Evolutionary conservation across 2,329 filamentous ascomycete species (phyloP).

Genomic region (Nemania serpens): DNA sequence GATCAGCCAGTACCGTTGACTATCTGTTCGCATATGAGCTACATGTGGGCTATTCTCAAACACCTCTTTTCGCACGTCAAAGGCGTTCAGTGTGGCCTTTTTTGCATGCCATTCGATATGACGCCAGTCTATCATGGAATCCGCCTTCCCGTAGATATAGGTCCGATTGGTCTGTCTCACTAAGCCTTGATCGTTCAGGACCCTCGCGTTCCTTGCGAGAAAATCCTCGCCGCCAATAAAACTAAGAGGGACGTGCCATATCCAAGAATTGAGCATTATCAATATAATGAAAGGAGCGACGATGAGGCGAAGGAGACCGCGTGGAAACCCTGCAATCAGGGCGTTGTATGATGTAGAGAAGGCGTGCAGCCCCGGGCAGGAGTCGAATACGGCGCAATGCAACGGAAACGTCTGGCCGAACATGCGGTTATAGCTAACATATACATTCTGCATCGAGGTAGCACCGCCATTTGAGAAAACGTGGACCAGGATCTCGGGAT

Average conservation of each 20-base stretch:
- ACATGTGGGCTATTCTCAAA: slow-evolving; percentile 57
- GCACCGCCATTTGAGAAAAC: slow-evolving; percentile 59
- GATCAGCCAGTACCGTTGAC: slow-evolving; percentile 55
- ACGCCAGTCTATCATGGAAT: slow-evolving; percentile 51
- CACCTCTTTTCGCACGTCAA: slow-evolving; percentile 49
- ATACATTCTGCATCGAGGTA: slow-evolving; percentile 47
- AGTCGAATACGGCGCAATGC: slow-evolving; percentile 53
- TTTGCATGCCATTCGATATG: slow-evolving; percentile 55
- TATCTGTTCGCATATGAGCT: slow-evolving; percentile 52
- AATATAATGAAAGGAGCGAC: slow-evolving; percentile 43
- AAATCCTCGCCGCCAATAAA: slow-evolving; percentile 39
- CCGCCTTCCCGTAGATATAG: slow-evolving; percentile 58
- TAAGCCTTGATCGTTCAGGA: slow-evolving; percentile 45
- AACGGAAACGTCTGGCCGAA: slow-evolving; percentile 44
- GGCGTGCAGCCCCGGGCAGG: slow-evolving; percentile 52
- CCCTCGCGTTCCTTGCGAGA: slow-evolving; percentile 43
- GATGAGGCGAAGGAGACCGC: slow-evolving; percentile 37
- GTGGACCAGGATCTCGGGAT: slow-evolving; percentile 51
- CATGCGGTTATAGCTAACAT: slow-evolving; percentile 41
- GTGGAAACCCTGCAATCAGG: slow-evolving; percentile 44
- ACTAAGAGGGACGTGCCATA: slow-evolving; percentile 42
- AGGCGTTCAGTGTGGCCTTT: slow-evolving; percentile 47
- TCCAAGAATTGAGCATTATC: slow-evolving; percentile 40
- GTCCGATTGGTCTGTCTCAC: slow-evolving; percentile 49
- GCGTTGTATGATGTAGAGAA: slow-evolving; percentile 48